Evolutionary conservation across 2,329 filamentous ascomycete species (phyloP).

Genomic region (Exophiala spinifera): DNA sequence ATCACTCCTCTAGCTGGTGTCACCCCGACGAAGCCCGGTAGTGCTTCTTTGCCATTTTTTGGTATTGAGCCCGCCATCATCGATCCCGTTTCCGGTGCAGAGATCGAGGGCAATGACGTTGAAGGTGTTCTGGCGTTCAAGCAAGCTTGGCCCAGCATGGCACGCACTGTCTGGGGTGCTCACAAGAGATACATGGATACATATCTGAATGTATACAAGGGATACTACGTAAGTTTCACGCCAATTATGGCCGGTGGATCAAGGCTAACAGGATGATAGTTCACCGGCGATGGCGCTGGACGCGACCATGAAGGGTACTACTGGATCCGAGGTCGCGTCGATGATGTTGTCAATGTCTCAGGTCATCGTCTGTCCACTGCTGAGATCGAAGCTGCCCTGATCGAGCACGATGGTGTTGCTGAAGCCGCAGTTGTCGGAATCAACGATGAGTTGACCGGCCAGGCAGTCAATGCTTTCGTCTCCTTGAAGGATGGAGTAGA

Average conservation of each 20-base stretch:
- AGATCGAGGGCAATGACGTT: constrained; percentile 92
- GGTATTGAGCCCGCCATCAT: constrained; percentile 97
- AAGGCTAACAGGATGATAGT: constrained; percentile 35
- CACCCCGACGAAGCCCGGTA: constrained; percentile 94
- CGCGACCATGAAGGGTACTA: constrained; percentile 98
- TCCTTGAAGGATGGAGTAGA: constrained; percentile 83
- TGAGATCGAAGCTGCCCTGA: constrained; percentile 93
- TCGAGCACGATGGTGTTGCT: constrained; percentile 85
- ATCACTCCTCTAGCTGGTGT: constrained; percentile 91
- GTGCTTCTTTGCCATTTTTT: constrained; percentile 94
- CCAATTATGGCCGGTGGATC: not conserved
- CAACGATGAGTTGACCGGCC: constrained; percentile 87
- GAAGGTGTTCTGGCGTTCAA: constrained; percentile 97
- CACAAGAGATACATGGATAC: constrained; percentile 99
- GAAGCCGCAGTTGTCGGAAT: constrained; percentile 96
- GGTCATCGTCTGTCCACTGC: constrained; percentile 95
- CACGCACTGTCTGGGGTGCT: constrained; percentile 92
- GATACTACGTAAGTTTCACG: constrained; percentile 78
- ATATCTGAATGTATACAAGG: constrained; percentile 95
- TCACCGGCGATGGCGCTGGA: constrained; percentile 75
- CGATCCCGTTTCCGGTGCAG: constrained; percentile 89
- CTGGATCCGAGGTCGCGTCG: constrained; percentile 98
- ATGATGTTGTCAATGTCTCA: constrained; percentile 97
- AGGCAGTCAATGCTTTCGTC: constrained; percentile 96
- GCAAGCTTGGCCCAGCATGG: constrained; percentile 98